Evolutionary conservation across 164 flowering plant species (phyloP).

Genomic region (Vitis rupestris): DNA sequence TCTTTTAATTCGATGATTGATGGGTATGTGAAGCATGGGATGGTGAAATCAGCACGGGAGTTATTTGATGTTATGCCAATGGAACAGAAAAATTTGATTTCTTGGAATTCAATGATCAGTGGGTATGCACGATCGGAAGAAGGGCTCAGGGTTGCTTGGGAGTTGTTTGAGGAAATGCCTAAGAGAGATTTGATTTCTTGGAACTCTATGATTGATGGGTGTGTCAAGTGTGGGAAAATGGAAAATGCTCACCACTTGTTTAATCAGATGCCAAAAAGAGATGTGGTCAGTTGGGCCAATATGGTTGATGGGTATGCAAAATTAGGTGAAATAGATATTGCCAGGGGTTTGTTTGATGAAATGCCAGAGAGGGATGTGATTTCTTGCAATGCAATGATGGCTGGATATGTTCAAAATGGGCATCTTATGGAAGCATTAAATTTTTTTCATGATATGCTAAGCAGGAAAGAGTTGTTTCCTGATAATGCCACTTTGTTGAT

Average conservation of each 20-base stretch:
- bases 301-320: slow-evolving; percentile 67
- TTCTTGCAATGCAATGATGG: slow-evolving; percentile 66
- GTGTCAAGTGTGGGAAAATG: slow-evolving; percentile 51
- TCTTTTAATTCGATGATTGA: slow-evolving; percentile 68
- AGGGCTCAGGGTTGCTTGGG: slow-evolving; percentile 39
- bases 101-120: slow-evolving; percentile 71
- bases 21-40: slow-evolving; percentile 63
- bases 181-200: slow-evolving; percentile 64
- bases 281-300: slow-evolving; percentile 59
- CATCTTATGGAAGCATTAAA: slow-evolving; percentile 41
- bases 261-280: slow-evolving; percentile 44
- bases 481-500: slow-evolving; percentile 46
- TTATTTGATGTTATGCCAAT: slow-evolving; percentile 50
- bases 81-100: slow-evolving; percentile 44
- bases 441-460: slow-evolving; percentile 42
- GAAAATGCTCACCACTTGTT: slow-evolving; percentile 50
- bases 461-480: slow-evolving; percentile 28
- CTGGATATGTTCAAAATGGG: slow-evolving; percentile 63
- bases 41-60: slow-evolving; percentile 40
- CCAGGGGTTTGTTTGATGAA: slow-evolving; percentile 45
- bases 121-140: slow-evolving; percentile 41
- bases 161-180: slow-evolving; percentile 58
- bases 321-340: slow-evolving; percentile 36
- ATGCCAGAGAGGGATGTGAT: slow-evolving; percentile 57
- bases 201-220: slow-evolving; percentile 69